Evolutionary conservation across 2,329 filamentous ascomycete species (phyloP).

Genomic region (Fusarium multiceps): DNA sequence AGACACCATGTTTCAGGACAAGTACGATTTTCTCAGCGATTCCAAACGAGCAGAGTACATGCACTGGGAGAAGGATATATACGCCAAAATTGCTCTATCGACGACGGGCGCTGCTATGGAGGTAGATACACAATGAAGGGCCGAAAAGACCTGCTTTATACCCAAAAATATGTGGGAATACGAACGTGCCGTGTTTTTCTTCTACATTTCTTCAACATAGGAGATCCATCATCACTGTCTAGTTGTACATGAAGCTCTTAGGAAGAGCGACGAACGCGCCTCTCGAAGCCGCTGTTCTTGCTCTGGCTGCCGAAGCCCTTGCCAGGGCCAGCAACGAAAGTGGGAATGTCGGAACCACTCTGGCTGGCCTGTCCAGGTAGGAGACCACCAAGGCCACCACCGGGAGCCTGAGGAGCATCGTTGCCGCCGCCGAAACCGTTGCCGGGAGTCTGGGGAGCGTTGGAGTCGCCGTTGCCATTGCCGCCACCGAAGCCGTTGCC

Average conservation of each 20-base stretch:
- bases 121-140: slow-evolving; percentile 47
- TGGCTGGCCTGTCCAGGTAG: slow-evolving; percentile 3
- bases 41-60: slow-evolving; percentile 69
- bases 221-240: slow-evolving; percentile 18
- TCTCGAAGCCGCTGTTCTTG: slow-evolving; percentile 27
- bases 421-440: not conserved
- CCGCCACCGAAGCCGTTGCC: slow-evolving; percentile 24
- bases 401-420: not conserved
- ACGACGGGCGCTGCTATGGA: slow-evolving; percentile 49
- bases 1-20: slow-evolving; percentile 80
- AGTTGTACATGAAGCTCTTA: slow-evolving; percentile 17
- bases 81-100: slow-evolving; percentile 65
- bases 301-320: slow-evolving; percentile 20
- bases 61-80: slow-evolving; percentile 71
- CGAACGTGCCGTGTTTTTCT: slow-evolving; percentile 30
- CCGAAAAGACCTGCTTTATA: slow-evolving; percentile 44
- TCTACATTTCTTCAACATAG: slow-evolving; percentile 21
- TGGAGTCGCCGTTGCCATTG: not conserved
- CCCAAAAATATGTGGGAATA: slow-evolving; percentile 39
- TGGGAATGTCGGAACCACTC: slow-evolving; percentile 15
- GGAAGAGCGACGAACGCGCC: slow-evolving; percentile 18
- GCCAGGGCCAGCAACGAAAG: slow-evolving; percentile 29
- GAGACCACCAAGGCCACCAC: not conserved
- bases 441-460: not conserved
- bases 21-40: slow-evolving; percentile 77